Base-by-base conservation (phyloP, 805 yeast genomes). In the Jamesozyma lodderae region DNA sequence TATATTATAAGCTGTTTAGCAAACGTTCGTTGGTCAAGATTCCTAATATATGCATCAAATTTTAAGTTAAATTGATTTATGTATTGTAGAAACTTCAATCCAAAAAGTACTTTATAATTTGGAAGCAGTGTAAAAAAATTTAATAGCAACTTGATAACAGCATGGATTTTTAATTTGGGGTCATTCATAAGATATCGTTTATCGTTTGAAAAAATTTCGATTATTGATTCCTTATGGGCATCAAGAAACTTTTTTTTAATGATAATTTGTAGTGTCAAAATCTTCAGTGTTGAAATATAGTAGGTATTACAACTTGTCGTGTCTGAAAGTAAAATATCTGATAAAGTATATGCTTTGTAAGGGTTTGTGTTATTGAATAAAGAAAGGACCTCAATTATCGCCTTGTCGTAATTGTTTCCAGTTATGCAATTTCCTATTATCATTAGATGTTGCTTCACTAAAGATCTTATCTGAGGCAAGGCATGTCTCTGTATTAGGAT, bases 21-120 rank as follows among this genome's bases (percentile, higher is more conserved):
- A 30, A 55, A 57, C 15, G 40, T 27, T 1, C 18, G 15, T 9
- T 24, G 23, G 17, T 41, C 38, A 38, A 52, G 44, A 27, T 55
- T 53, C 21, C 49, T 56, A 23, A 58, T 48, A 28, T 46, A 57
- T 4, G 35, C 23, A 10, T 45, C 46, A 32, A 53, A 52, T 7
- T 37, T 22, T 13, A 57, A 37, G 14, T 51, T 44, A 36, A 42
- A 57, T 30, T 49, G 51, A 14, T 38, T 35, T n/a, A 53, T 37
- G 21, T 57, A 58, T 35, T 58, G 57, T 15, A 57, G 39, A 41
- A 58, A 49, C 41, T 59, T 59, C 34, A 59, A 31, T 3, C 59
- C 61, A 33, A 55, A 53, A 11, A 56, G 36, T 3, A 45, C 40
- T 40, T 51, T 55, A 20, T 37, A 44, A 6, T 36, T 36, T 3